Evolutionary conservation across 2,329 filamentous ascomycete genomes (phyloP), one percentile per base, ranked within the genome.

Genomic region (Fusarium albosuccineum): DNA sequence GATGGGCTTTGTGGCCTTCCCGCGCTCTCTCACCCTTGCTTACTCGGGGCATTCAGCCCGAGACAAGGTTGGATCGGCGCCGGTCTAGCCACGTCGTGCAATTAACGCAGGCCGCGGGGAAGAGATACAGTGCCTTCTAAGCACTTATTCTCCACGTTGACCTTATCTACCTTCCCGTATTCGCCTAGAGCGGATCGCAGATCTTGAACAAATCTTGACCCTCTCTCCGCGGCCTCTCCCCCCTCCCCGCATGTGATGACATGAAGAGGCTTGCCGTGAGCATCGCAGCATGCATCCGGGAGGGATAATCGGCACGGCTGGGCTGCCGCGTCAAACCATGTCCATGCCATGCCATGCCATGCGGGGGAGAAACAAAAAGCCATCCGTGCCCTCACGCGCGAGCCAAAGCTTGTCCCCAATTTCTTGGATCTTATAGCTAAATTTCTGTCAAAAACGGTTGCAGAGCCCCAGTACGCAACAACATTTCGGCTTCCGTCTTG

Each of bases 111-210:
- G 51, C 39, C 17, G 46, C 58, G 53, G 48, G 52, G 52, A 48
- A 53, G 34, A 37, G 60, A 9, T 17, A 16, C 29, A 17, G 57
- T 41, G 50, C 62, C 58, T 68, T 46, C 53, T 29, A n/a, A 34
- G 27, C 48, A 40, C 14, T 5, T 13, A 9, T 37, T 67, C 64
- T 50, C 64, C 55, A 65, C 48, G 51, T 41, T 48, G 22, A 54
- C 39, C 30, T 46, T 44, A 16, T 36, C 6, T 41, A 67, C 66
- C 66, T 68, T 69, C 66, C 66, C 52, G 40, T 52, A 66, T 63
- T 56, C 42, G 66, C 62, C 52, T 69, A 69, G 66, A 41, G 14
- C 30, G 11, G 26, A 56, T 60, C 54, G 66, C 58, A 54, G 62
- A 68, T 68, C 66, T 40, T 34, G 34, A 29, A 36, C 51, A 27